A percentile compares a stretch with the other conserved stretches of the same genome.
These are phyloP conservation scores for Debaryomyces udenii DNA, from an alignment of 1,139 yeast genomes.

Conservation along the genomic window DNA sequence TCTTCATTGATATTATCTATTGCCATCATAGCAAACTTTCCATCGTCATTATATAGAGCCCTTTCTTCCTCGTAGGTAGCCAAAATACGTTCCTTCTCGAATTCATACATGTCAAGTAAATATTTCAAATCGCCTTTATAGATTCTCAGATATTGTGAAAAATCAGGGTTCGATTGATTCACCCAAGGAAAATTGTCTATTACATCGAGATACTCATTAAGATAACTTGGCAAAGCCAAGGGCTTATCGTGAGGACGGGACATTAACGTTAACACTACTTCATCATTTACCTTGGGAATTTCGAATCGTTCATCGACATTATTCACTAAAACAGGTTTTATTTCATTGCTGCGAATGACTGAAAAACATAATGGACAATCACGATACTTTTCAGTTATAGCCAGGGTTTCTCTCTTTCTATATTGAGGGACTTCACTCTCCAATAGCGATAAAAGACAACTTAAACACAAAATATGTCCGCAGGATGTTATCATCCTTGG, in stretches of 20 bases:
- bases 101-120: constrained; percentile 53
- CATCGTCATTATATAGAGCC: constrained; percentile 61
- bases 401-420: constrained; percentile 39
- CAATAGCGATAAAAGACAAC: constrained; percentile 75
- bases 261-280: constrained; percentile 70
- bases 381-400: constrained; percentile 54
- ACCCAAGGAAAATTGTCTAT: constrained; percentile 38
- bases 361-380: constrained; percentile 89
- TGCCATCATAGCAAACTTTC: constrained; percentile 60
- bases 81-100: constrained; percentile 55
- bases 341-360: constrained; percentile 57
- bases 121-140: constrained; percentile 65
- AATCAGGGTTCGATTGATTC: constrained; percentile 21
- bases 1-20: constrained; percentile 53
- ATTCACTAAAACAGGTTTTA: constrained; percentile 70
- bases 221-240: constrained; percentile 62
- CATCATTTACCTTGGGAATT: constrained; percentile 62
- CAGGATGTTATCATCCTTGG: constrained; percentile 91
- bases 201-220: constrained; percentile 31
- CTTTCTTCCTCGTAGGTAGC: constrained; percentile 58
- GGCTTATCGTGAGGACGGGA: constrained; percentile 62
- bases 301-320: constrained; percentile 59
- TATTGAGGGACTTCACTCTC: constrained; percentile 55
- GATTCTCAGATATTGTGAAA: constrained; percentile 50
- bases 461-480: constrained; percentile 88